phyloP scores from a whole-genome alignment of 1,284 basidiomycete genomes.

The Pholiota adiposa region DNA sequence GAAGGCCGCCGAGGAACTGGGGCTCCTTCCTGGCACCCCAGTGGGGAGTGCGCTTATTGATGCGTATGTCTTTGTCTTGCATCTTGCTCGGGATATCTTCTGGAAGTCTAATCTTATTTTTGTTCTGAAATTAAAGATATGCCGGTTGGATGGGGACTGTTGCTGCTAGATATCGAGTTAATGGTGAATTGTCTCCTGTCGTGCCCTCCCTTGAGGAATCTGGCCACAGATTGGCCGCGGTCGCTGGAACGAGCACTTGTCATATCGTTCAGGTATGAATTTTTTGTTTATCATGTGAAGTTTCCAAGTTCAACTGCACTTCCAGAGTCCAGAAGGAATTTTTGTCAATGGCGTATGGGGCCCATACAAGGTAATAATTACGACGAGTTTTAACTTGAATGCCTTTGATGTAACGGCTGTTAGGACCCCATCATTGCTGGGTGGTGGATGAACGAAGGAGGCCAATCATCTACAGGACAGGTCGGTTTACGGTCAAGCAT shows the following conservation, averaged over 20 bases:
- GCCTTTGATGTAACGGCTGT: background rate
- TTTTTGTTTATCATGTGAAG: background rate
- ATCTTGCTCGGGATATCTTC: background rate
- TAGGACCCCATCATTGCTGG: conserved; percentile 88
- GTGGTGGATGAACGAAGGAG: conserved; percentile 99
- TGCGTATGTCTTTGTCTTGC: conserved; percentile 58
- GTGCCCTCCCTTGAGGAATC: conserved; percentile 75
- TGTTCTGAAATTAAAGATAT: conserved; percentile 67
- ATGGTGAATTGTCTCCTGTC: conserved; percentile 52
- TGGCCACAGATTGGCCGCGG: conserved; percentile 84
- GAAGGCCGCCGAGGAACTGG: conserved; percentile 83
- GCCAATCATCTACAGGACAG: conserved; percentile 98
- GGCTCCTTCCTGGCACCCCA: conserved; percentile 86
- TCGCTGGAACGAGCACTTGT: conserved; percentile 96
- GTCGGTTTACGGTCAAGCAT: conserved; percentile 36
- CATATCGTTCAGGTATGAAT: conserved; percentile 82
- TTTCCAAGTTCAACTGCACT: background rate
- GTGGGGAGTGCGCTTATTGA: conserved; percentile 97
- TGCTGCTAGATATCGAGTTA: conserved; percentile 73
- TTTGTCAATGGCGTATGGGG: conserved; percentile 97
- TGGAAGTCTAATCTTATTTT: background rate
- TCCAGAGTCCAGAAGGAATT: conserved; percentile 76
- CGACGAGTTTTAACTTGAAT: background rate
- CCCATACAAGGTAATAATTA: conserved; percentile 75
- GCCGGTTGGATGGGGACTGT: conserved; percentile 99